phyloP scores from a whole-genome alignment of 176 grass and related monocot genomes.

The Melocanna baccifera region DNA sequence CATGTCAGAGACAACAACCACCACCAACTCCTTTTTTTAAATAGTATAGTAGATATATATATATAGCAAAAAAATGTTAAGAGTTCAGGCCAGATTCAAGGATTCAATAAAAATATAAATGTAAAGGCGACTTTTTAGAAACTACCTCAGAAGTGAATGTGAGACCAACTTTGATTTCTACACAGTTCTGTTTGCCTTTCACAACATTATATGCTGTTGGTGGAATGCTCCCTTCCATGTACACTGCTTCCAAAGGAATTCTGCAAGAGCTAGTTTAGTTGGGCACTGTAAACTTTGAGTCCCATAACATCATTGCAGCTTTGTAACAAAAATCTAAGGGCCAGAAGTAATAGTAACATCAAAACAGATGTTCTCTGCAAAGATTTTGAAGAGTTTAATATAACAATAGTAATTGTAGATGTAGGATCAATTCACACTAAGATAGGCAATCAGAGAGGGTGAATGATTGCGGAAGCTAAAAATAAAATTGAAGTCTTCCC shows the following conservation, averaged over 20 bases:
- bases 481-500: no score
- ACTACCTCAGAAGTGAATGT: slow-evolving; percentile 64
- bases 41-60: background rate
- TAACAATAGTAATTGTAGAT: no score
- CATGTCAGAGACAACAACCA: background rate
- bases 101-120: background rate
- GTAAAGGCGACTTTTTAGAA: background rate
- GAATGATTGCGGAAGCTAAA: no score
- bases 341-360: background rate
- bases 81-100: background rate
- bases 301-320: background rate
- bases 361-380: no score
- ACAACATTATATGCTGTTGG: slow-evolving; percentile 69
- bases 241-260: slow-evolving; percentile 72
- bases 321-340: background rate
- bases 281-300: background rate
- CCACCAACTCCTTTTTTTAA: no score
- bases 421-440: no score
- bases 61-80: background rate
- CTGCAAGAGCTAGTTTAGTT: slow-evolving; percentile 26
- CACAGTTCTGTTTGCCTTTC: slow-evolving; percentile 73
- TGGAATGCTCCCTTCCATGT: slow-evolving; percentile 57
- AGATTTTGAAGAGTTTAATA: no score
- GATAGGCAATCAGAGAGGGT: no score
- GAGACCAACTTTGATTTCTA: slow-evolving; percentile 79